Evolutionary conservation across 805 yeast species (phyloP), one percentile per base, ranked within the genome.

Genomic region (Saccharomycopsis sp.): DNA sequence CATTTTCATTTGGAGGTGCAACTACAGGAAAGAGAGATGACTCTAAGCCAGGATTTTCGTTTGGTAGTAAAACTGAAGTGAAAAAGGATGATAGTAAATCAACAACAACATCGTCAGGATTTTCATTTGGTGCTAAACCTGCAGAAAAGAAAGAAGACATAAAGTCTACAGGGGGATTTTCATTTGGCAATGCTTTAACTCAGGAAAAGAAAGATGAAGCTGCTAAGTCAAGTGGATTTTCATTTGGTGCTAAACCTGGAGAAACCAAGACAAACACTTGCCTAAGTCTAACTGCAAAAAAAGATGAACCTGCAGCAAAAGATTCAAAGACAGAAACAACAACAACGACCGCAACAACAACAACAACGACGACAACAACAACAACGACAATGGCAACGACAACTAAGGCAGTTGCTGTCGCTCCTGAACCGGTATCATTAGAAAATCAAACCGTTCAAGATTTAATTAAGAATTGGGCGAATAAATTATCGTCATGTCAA

Each of bases 371-470:
- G 13, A 46, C 51, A 9, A 49, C n/a, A n/a, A n/a, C 31, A 23
- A 38, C 40, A 6, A n/a, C 2, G 13, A 46, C 51, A 9, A 49
- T 39, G 24, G 44, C 31, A 4, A 42, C 41, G 5, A 44, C 34
- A 11, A 44, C 47, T 14, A 56, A 54, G 43, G 45, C 44, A 17
- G 49, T 33, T 22, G 61, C 70, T 19, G 72, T 79, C 23, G 77
- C 75, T 49, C 81, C 87, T 3, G 72, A 79, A 46, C 83, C 84
- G 26, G 73, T 87, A 3, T 77, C 95, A 3, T 72, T 93, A 29
- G 88, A 85, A 55, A 93, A 93, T 64, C 87, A 87, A 61, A 87
- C 96, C 1, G 68, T 93, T 57, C 97, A 93, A 57, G 97, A 93
- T 59, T 72, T 93, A 53, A 84, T 93, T 35, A 76, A 88, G 11